Base-by-base conservation (phyloP, 176 grass and related monocot genomes). In the Phoenix roebelenii region DNA sequence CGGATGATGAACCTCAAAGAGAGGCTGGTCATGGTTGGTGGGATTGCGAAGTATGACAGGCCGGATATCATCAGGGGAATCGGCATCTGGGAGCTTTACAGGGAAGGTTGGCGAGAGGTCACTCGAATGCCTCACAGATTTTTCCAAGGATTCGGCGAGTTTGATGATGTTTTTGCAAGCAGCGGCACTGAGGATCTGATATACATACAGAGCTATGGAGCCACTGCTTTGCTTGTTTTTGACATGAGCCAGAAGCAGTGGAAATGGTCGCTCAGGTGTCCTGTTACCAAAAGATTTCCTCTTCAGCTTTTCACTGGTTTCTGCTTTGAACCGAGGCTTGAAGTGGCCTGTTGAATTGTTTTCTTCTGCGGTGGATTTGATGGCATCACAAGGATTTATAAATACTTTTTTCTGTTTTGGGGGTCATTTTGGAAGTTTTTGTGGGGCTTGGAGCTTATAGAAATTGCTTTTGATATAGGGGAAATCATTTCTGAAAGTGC, bases 31-130 rank as follows among this genome's bases (percentile, higher is more conserved):
- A 69, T 95, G 83, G 86, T 95, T 39, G 91, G 91, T 7, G 91
- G 91, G 58, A 87, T 95, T 63, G 91, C 86, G 25, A 95, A 95
- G 15, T 76, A 82, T 60, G 89, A 95, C 54, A 82, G 91, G 19
- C 91, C 91, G 22, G 91, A 89, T 64, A 95, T 95, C 61, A 90
- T 95, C 52, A 95, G 87, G 68, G 91, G 91, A 53, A 95, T 95
- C 61, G 86, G 83, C 39, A 85, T 95, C 65, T 95, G 91, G 91
- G 83, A 90, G 26, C 85, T 95, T 29, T 3, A 79, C n/a, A 75
- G 79, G 30, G 77, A 71, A 50, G 79, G 82, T 35, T 95, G 91
- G 91, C 72, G 67, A 62, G 83, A 85, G 64, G 77, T 95, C 54
- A 50, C 77, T 52, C 69, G 81, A 50, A 95, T 95, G 86, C 91